Base-by-base conservation (phyloP, 1,284 basidiomycete genomes). In the Microbotryomycetes sp. region DNA sequence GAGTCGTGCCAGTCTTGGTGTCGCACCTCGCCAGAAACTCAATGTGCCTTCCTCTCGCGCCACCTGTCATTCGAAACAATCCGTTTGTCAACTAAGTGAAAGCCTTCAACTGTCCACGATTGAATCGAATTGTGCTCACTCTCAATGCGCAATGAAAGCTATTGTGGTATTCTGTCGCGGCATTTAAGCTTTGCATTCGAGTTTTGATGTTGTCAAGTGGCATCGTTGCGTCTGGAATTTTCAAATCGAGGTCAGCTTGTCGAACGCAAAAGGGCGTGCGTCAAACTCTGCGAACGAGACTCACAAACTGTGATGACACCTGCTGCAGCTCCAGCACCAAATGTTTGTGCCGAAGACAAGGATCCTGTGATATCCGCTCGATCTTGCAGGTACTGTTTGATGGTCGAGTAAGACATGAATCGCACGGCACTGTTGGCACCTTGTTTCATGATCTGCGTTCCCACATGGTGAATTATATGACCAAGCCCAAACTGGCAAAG, bases 241-340 rank as follows among this genome's bases (percentile, higher is more conserved):
- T 16, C 29, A 26, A 14, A 30, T 19, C 29, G 4, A 23, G 4
- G 56, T 15, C 15, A 47, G 16, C 49, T 49, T 23, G 23, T 31
- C 58, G 42, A 12, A 42, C n/a, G 46, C 26, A 49, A 19, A 51
- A 23, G 46, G 57, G 48, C 49, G 59, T 22, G 29, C 36, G 36
- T 12, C 36, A 42, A 42, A 42, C 19, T 19, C 36, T 42, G 9
- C 19, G 36, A 9, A 12, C 36, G 28, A 26, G 36, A 54, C 36
- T 42, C 19, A 77, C 90, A 97, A 3, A 97, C 93, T 0, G 93
- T 97, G n/a, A 97, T 90, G 29, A 97, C 80, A 0, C 94, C 93
- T 0, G 93, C 92, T 23, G 90, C 82, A 0, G 87, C 90, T 48
- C 94, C 93, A 58, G 97, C 92, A 0, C 84, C 89, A 75, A 97